A percentile compares a stretch with the other conserved stretches of the same genome.
phyloP scores from a whole-genome alignment of 192 early-diverging fungal genomes.

The Coemansia sp. region DNA sequence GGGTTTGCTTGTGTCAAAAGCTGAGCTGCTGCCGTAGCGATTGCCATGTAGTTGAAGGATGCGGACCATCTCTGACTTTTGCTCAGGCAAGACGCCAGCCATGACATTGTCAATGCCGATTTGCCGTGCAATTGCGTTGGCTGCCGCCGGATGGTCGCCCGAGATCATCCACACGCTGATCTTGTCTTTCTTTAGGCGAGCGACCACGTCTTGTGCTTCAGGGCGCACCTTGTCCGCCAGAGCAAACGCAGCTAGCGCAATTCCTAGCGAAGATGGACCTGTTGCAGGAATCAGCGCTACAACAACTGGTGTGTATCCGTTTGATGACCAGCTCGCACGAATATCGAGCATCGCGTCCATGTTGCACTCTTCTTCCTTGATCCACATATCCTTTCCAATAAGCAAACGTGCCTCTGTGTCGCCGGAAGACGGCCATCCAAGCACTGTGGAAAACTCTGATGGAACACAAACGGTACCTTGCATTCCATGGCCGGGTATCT shows the following conservation, averaged over 20 bases:
- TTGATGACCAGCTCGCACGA: conserved; percentile 57
- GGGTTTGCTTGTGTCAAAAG: neutral
- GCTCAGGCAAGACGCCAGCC: conserved; percentile 86
- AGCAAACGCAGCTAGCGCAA: conserved; percentile 66
- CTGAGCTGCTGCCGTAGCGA: neutral
- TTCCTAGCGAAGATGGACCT: conserved; percentile 57
- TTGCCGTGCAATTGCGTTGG: conserved; percentile 73
- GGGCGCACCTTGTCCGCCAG: conserved; percentile 85
- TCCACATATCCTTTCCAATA: conserved; percentile 76
- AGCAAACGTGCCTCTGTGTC: conserved; percentile 31
- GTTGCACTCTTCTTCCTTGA: conserved; percentile 55
- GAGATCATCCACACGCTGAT: conserved; percentile 89
- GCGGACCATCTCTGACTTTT: conserved; percentile 79
- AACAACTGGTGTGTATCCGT: conserved; percentile 63
- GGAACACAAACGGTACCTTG: conserved; percentile 32
- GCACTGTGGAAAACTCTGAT: conserved; percentile 12
- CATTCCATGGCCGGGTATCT: conserved; percentile 52
- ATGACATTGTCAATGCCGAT: conserved; percentile 88
- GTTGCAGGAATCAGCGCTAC: conserved; percentile 31
- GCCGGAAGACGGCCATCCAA: conserved; percentile 25
- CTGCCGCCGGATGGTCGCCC: conserved; percentile 85
- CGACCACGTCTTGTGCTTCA: conserved; percentile 72
- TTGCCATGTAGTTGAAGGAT: conserved; percentile 61
- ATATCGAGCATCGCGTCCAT: conserved; percentile 44
- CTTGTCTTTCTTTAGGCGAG: conserved; percentile 69